A percentile compares a stretch with the other conserved stretches of the same genome.
phyloP scores from a whole-genome alignment of 352 stramenopile species.

The Phytophthora europaea region DNA sequence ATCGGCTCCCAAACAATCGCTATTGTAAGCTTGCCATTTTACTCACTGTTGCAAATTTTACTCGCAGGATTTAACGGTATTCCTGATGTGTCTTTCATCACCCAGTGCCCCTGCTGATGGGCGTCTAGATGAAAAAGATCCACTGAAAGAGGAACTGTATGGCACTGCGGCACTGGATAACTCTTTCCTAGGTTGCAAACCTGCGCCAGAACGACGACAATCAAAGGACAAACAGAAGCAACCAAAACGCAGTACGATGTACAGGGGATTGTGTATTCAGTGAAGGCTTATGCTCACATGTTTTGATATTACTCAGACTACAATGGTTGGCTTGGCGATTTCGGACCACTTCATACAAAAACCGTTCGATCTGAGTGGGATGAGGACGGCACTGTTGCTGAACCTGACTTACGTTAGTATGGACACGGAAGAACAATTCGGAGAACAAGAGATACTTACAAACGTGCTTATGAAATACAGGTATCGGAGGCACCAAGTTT shows the following conservation, averaged over 20 bases:
- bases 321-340: conserved; percentile 83
- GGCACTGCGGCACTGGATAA: conserved; percentile 51
- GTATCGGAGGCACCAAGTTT: conserved; percentile 30
- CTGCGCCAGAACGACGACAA: conserved; percentile 21
- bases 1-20: conserved; percentile 3
- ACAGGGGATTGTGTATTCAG: not conserved
- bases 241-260: conserved; percentile 36
- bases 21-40: conserved; percentile 12
- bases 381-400: conserved; percentile 34
- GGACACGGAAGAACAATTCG: not conserved
- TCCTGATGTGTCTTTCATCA: not conserved
- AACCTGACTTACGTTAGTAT: conserved; percentile 35
- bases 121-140: conserved; percentile 35
- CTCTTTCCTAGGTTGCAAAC: conserved; percentile 64
- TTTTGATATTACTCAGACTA: conserved; percentile 47
- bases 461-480: conserved; percentile 19
- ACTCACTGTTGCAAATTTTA: not conserved
- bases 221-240: conserved; percentile 20
- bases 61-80: not conserved
- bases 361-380: conserved; percentile 68
- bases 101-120: conserved; percentile 6
- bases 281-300: not conserved
- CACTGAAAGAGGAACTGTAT: conserved; percentile 75
- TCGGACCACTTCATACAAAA: conserved; percentile 76
- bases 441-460: not conserved